Conservation (phyloP, 176 grass and related monocot species). For the Hsuehochloa calcarea region DNA sequence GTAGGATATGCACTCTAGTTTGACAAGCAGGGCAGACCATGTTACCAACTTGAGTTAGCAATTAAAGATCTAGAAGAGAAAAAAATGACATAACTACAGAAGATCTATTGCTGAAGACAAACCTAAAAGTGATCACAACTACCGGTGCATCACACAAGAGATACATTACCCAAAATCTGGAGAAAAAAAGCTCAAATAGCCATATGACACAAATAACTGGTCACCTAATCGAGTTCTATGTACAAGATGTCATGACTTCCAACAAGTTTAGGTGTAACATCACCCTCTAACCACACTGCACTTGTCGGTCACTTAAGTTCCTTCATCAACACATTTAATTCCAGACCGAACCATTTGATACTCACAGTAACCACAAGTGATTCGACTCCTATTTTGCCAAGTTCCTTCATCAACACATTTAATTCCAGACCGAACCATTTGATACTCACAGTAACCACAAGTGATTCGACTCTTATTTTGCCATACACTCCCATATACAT, state of each 20-base stretch:
- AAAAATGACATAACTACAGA: neutral
- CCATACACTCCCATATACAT: slow-evolving; percentile 39
- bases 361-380: too few relatives aligned
- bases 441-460: slow-evolving; percentile 20
- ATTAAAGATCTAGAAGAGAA: neutral
- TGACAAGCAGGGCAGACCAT: neutral
- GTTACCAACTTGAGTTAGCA: neutral
- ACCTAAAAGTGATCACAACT: slow-evolving; percentile 26
- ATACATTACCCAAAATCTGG: slow-evolving; percentile 6
- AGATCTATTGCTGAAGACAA: slow-evolving; percentile 14
- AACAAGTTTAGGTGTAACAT: slow-evolving; percentile 40
- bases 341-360: slow-evolving; percentile 15
- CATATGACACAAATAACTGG: slow-evolving; percentile 26
- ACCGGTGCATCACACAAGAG: neutral
- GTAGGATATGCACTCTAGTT: neutral
- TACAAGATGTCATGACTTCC: slow-evolving; percentile 31
- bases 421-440: slow-evolving; percentile 24
- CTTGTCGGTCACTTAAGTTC: slow-evolving; percentile 34
- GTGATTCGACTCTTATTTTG: slow-evolving; percentile 29
- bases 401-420: slow-evolving; percentile 38
- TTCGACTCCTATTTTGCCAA: too few relatives aligned
- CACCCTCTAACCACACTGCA: slow-evolving; percentile 41
- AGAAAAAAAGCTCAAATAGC: slow-evolving; percentile 11
- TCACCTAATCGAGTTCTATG: slow-evolving; percentile 40
- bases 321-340: slow-evolving; percentile 41